Evolutionary conservation across 257 asterid genomes (phyloP), one percentile per base, ranked within the genome.

Genomic region (Solanum chiquidenum): DNA sequence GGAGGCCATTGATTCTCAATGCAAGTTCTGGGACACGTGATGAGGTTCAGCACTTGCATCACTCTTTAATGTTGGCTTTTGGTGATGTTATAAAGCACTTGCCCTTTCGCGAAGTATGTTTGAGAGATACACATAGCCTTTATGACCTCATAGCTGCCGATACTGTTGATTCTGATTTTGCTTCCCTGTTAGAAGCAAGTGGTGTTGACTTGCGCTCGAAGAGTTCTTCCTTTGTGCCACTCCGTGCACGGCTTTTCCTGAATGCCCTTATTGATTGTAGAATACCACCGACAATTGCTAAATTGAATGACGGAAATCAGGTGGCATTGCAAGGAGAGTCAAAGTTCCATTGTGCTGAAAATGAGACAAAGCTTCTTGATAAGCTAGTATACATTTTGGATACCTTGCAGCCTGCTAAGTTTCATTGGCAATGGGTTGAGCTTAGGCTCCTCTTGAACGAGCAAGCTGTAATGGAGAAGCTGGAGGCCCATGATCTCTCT

Each of bases 341-440:
- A 88, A 97, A 94, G 94, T 90, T 87, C 83, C 93, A 90, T 83
- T 91, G 92, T 86, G 94, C 90, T 27, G 98, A 94, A 84, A 95
- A 94, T 83, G 94, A 92, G 88, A 93, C 92, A 87, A 95, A 90
- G 91, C 93, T 94, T 52, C 89, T 88, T 89, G 94, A 95, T 74
- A 95, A 93, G 92, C 97, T 98, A 40, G 94, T 96, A 62, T 93
- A 94, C 87, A 94, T 93, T 90, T 92, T 97, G 90, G 98, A 98
- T 91, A 93, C 97, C 23, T 90, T 98, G 88, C 99, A 98, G 89
- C 98, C 98, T 87, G 99, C 99, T 60, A 98, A 92, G 90, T 98
- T 98, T 90, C 99, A 98, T 73, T 98, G 98, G 99, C 99, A 98
- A 89, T 98, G 99, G 99, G 92, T 98, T 89, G 98, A 98, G 92